Evolutionary conservation across 108 stramenopile genomes (phyloP), one percentile per base, ranked within the genome.

Genomic region (Stephanodiscus minutulus): DNA sequence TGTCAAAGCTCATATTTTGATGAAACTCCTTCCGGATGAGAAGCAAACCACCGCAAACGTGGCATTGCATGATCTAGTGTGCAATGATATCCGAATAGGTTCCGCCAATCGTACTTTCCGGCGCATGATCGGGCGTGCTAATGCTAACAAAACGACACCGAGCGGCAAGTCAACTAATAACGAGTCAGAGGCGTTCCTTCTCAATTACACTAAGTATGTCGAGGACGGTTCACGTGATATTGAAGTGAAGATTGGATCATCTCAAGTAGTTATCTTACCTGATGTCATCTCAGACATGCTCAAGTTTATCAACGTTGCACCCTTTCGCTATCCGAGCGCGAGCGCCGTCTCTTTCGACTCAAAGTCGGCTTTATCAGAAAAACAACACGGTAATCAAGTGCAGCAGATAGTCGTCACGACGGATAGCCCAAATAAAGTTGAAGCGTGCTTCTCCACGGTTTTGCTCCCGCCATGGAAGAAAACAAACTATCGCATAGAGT

Each of bases 221-320:
- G 82, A 66, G 49, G 81, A 76, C 12, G 66, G 64, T 53, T 61
- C 80, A 35, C 57, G 62, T 44, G 61, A 74, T 3, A 72, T 90
- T 18, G 79, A 83, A 31, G 66, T 94, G 0, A 81, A 64, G 17
- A 77, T 94, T 35, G 93, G 93, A 12, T 91, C 91, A 10, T 91
- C 91, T 5, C 83, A 87, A 68, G 52, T 94, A 25, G 83, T 92
- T 22, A 66, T 91, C 13, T 69, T 94, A 58, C 93, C 93, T 2
- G 91, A 92, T 82, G 73, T 82, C 15, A 78, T 94, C 0, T 66
- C 81, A 10, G 93, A 94, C n/a, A 62, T 92, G 36, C 47, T 89
- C 15, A 43, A 68, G 9, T 94, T 89, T 39, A 60, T 90, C n/a
- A 56, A 73, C 24, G 66, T 69, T 29, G 84, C 66, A 53, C 62